Evolutionary conservation across 768 basidiomycete species (phyloP), one percentile per base, ranked within the genome.

Genomic region (Rhodocollybia butyracea): DNA sequence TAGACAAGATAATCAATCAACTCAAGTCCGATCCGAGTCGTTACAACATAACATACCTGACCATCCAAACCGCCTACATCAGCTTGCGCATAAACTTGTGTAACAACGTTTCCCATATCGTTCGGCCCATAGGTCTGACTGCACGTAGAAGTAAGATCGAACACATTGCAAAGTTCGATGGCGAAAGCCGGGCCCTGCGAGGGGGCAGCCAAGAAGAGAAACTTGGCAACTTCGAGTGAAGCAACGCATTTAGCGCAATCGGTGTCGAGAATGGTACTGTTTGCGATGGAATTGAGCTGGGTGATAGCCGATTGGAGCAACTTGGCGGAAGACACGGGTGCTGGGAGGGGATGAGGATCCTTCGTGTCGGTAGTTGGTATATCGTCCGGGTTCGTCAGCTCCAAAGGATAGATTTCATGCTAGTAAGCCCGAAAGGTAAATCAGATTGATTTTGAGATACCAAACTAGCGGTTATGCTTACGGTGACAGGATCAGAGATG

Each of bases 41-140:
- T 4, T 21, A 34, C 3, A 22, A 15, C 48, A 34, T 39, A 60
- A 46, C 45, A 64, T 59, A 86, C 85, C 76, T 88, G 85, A 13
- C 89, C 89, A 61, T 91, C 89, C 53, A 81, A 82, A 5, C 87
- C 86, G 12, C 82, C 83, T 2, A 86, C 81, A 62, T 91, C 81
- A 5, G 88, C 85, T 57, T 84, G 84, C 11, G 86, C 81, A 36
- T 85, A 58, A 11, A 90, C 86, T 66, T 91, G 89, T 0, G 89
- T 87, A 56, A 89, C 65, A 26, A 86, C 73, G 3, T 83, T 69
- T 0, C 89, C 88, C 17, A 83, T 64, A 3, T 73, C 76, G 51
- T 73, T 66, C 6, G 68, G 60, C 22, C 81, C 77, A 64, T 73
- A 86, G 26, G 68, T 76, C 15, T 69, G 70, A 54, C 71, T 70